Evolutionary conservation across 2,329 filamentous ascomycete genomes (phyloP).

Genomic region (Penicillium olsonii): DNA sequence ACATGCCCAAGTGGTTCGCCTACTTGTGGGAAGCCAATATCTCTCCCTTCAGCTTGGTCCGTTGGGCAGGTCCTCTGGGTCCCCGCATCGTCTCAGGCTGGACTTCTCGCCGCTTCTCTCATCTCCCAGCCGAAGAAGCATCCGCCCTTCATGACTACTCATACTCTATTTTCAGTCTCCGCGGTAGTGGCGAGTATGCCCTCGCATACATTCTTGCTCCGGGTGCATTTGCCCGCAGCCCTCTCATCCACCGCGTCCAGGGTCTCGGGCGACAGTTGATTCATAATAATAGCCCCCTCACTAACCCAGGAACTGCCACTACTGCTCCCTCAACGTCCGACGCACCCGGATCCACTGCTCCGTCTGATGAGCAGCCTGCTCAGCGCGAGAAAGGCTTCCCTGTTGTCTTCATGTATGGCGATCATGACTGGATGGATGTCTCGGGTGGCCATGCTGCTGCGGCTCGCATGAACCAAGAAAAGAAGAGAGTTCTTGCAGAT

Average conservation of each 20-base stretch:
- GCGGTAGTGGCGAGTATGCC: slow-evolving; percentile 90
- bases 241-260: slow-evolving; percentile 83
- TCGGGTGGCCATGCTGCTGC: slow-evolving; percentile 78
- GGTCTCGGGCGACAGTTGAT: slow-evolving; percentile 75
- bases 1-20: slow-evolving; percentile 79
- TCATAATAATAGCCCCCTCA: slow-evolving; percentile 26
- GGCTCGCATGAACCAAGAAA: slow-evolving; percentile 73
- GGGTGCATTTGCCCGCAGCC: slow-evolving; percentile 85
- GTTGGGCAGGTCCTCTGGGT: slow-evolving; percentile 84
- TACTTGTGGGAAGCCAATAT: slow-evolving; percentile 98
- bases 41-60: slow-evolving; percentile 88
- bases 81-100: slow-evolving; percentile 91
- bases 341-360: slow-evolving; percentile 26
- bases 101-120: slow-evolving; percentile 89
- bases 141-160: slow-evolving; percentile 88
- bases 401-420: slow-evolving; percentile 92
- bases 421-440: slow-evolving; percentile 99
- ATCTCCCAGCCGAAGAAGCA: slow-evolving; percentile 77
- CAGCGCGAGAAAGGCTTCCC: slow-evolving; percentile 69
- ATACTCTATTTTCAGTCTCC: slow-evolving; percentile 90
- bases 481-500: slow-evolving; percentile 58
- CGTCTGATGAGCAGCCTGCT: slow-evolving; percentile 19
- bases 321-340: slow-evolving; percentile 28
- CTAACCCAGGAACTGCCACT: slow-evolving; percentile 10
- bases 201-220: slow-evolving; percentile 90